Conservation (phyloP, 768 basidiomycete species). For the Lentinula detonsa region DNA sequence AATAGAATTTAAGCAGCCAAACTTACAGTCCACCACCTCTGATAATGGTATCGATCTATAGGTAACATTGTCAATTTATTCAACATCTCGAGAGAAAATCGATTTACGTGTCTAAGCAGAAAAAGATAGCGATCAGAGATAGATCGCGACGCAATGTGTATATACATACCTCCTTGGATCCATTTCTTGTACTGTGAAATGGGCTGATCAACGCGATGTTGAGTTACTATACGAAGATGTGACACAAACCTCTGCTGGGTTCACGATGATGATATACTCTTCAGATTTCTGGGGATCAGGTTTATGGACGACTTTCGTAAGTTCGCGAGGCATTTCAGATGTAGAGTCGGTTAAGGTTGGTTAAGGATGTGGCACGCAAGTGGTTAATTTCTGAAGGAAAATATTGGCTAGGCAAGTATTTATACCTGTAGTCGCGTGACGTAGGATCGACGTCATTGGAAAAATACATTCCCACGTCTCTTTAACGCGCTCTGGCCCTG, state of each 20-base stretch:
- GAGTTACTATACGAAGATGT: slow-evolving; percentile 8
- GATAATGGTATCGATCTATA: slow-evolving; percentile 61
- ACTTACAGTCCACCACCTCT: slow-evolving; percentile 79
- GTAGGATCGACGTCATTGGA: background rate
- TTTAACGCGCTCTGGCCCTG: background rate
- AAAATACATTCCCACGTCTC: background rate
- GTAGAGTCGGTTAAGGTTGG: slow-evolving; percentile 12
- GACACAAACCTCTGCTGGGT: slow-evolving; percentile 52
- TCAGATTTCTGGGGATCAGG: slow-evolving; percentile 56
- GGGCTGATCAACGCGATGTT: slow-evolving; percentile 4
- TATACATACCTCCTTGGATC: slow-evolving; percentile 66
- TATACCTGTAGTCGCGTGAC: slow-evolving; percentile 3
- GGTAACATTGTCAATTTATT: slow-evolving; percentile 6
- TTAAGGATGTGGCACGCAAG: background rate
- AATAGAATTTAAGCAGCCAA: background rate
- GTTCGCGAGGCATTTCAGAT: slow-evolving; percentile 34
- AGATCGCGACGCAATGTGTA: slow-evolving; percentile 9
- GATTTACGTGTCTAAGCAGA: slow-evolving; percentile 58
- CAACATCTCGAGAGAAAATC: background rate
- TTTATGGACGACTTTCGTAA: slow-evolving; percentile 77
- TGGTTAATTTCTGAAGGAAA: background rate
- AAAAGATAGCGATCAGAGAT: slow-evolving; percentile 11
- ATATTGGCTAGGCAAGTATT: background rate
- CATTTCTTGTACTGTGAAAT: slow-evolving; percentile 64
- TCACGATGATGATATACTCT: slow-evolving; percentile 67